Percentiles rank a stretch among this genome's conserved stretches.
Evolutionary conservation across 257 asterid genomes (phyloP).

Genomic region (Solanum sparsipilum): DNA sequence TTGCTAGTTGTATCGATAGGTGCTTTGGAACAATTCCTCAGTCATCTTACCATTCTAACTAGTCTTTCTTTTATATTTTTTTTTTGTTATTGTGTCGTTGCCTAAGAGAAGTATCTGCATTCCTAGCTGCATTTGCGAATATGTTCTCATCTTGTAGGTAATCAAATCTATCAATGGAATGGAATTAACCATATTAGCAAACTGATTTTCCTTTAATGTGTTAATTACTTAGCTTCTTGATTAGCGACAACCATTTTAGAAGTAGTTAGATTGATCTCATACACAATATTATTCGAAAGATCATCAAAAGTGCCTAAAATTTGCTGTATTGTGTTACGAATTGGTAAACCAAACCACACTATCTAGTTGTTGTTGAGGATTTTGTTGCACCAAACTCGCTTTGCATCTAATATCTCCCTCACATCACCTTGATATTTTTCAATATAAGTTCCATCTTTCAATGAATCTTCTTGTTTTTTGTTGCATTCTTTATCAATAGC

Average conservation of each 20-base stretch:
- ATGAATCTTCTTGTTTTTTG: neutral
- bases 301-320: neutral
- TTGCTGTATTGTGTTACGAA: neutral
- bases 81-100: neutral
- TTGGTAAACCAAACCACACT: no score
- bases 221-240: neutral
- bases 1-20: neutral
- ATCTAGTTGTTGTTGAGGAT: no score
- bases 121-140: neutral
- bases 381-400: no score
- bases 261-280: neutral
- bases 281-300: no score
- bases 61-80: neutral
- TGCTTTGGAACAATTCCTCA: neutral
- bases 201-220: neutral
- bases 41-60: no score
- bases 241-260: neutral
- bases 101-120: neutral
- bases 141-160: neutral
- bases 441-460: no score
- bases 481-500: neutral
- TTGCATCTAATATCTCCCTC: no score
- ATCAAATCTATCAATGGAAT: neutral
- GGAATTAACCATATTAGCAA: neutral
- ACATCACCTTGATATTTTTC: no score